These are phyloP conservation scores for Cytospora piceae DNA, from an alignment of 2,329 filamentous ascomycete genomes.

Conservation along the genomic window DNA sequence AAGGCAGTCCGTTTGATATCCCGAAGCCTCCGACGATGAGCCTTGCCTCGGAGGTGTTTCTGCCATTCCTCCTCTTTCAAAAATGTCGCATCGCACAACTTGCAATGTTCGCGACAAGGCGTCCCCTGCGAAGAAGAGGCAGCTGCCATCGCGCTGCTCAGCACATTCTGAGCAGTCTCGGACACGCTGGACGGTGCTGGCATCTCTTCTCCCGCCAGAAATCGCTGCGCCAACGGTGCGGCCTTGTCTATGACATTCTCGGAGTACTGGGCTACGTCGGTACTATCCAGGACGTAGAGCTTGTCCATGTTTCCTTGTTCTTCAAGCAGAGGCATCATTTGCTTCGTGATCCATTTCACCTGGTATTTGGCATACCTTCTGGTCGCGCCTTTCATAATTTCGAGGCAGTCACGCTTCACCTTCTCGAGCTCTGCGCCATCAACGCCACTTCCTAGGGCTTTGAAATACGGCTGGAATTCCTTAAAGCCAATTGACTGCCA, in stretches of 20 bases:
- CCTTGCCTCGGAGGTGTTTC: conserved; percentile 42
- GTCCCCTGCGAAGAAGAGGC: conserved; percentile 60
- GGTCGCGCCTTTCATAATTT: conserved; percentile 80
- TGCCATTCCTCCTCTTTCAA: conserved; percentile 59
- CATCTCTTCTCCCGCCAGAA: conserved; percentile 62
- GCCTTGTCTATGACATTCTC: conserved; percentile 69
- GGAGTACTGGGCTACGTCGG: conserved; percentile 65
- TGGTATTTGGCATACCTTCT: conserved; percentile 87
- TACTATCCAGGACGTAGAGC: conserved; percentile 82
- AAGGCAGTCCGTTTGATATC: conserved; percentile 22
- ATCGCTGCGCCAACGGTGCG: conserved; percentile 61
- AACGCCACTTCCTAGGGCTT: conserved; percentile 44
- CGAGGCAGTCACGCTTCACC: conserved; percentile 64
- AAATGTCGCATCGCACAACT: conserved; percentile 69
- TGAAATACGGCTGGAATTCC: conserved; percentile 77
- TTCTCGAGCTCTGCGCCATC: conserved; percentile 50
- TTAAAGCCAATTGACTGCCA: conserved; percentile 98
- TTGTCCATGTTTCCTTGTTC: conserved; percentile 57
- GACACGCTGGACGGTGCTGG: conserved; percentile 56
- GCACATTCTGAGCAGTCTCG: conserved; percentile 52
- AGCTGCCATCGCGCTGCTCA: conserved; percentile 54
- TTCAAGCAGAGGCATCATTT: conserved; percentile 71
- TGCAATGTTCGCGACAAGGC: conserved; percentile 66
- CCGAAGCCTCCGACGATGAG: conserved; percentile 22
- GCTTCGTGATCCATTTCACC: conserved; percentile 82